A percentile compares a stretch with the other conserved stretches of the same genome.
These are phyloP conservation scores for Periconia digitata DNA, from an alignment of 2,329 filamentous ascomycete species.

Conservation along the genomic window DNA sequence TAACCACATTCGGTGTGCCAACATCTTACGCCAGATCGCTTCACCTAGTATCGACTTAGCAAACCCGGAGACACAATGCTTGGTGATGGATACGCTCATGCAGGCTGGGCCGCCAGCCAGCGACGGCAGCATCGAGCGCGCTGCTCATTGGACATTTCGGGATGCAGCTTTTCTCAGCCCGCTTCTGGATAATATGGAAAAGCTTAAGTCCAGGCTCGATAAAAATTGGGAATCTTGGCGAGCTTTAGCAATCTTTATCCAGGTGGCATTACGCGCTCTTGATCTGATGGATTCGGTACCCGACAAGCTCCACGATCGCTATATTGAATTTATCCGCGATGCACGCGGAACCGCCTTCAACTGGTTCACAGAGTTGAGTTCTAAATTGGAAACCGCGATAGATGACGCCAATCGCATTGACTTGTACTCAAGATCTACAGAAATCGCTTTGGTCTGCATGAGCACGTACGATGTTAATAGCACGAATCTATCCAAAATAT, in stretches of 20 bases:
- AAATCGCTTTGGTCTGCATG: slow-evolving; percentile 46
- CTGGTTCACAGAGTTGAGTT: slow-evolving; percentile 45
- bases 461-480: slow-evolving; percentile 49
- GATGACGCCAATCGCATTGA: slow-evolving; percentile 27
- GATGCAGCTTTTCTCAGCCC: slow-evolving; percentile 36
- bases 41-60: slow-evolving; percentile 55
- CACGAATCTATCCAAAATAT: too few relatives aligned
- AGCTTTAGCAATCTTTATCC: slow-evolving; percentile 45
- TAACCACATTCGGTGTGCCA: slow-evolving; percentile 54
- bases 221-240: slow-evolving; percentile 44
- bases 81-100: slow-evolving; percentile 54
- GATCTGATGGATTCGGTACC: slow-evolving; percentile 36
- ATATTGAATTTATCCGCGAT: slow-evolving; percentile 34
- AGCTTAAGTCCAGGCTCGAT: slow-evolving; percentile 8
- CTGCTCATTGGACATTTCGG: slow-evolving; percentile 40
- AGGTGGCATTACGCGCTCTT: slow-evolving; percentile 48
- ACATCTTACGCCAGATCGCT: slow-evolving; percentile 56
- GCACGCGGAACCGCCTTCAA: slow-evolving; percentile 39
- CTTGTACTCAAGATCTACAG: slow-evolving; percentile 37
- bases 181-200: slow-evolving; percentile 19
- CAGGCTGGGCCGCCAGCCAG: slow-evolving; percentile 48
- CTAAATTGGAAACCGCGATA: slow-evolving; percentile 20
- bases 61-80: slow-evolving; percentile 49
- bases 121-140: slow-evolving; percentile 21
- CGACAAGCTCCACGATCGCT: slow-evolving; percentile 17